phyloP scores from a whole-genome alignment of 2,329 filamentous ascomycete species.

The Trichoderma sp. region DNA sequence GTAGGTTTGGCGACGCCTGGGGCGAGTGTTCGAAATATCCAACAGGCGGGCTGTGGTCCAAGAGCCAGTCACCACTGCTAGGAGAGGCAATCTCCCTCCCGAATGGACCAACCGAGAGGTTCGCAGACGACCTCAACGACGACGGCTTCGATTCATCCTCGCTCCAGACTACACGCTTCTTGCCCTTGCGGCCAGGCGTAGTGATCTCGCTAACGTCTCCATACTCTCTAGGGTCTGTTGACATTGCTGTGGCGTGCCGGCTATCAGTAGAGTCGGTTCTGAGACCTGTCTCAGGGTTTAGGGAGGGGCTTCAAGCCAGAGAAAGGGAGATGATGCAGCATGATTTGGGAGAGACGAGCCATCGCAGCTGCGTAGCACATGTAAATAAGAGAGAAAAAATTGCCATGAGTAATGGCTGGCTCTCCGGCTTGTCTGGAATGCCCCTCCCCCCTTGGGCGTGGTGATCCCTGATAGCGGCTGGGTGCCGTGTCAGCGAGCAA shows the following conservation, averaged over 20 bases:
- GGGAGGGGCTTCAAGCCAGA: constrained; percentile 13
- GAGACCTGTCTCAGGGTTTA: constrained; percentile 31
- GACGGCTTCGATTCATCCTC: constrained; percentile 30
- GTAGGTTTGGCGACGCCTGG: constrained; percentile 32
- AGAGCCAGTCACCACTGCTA: constrained; percentile 16
- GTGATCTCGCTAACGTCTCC: constrained; percentile 34
- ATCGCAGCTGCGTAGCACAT: constrained; percentile 10
- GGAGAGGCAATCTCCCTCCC: background rate
- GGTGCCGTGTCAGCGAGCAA: constrained; percentile 18
- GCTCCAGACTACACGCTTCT: constrained; percentile 46
- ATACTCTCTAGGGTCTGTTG: constrained; percentile 33
- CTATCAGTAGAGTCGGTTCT: constrained; percentile 21
- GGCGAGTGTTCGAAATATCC: constrained; percentile 30
- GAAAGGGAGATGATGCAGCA: constrained; percentile 21
- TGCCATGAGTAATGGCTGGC: constrained; percentile 21
- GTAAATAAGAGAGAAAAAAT: constrained; percentile 14
- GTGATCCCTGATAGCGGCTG: constrained; percentile 21
- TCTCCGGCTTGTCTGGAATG: constrained; percentile 10
- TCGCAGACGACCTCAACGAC: constrained; percentile 11
- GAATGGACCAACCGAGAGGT: background rate
- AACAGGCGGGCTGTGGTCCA: background rate
- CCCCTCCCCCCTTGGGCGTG: constrained; percentile 13
- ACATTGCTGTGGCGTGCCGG: constrained; percentile 26
- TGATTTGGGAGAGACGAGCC: constrained; percentile 7
- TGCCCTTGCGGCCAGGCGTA: constrained; percentile 40